Base-by-base conservation (phyloP, 78 protist species). In the Diacronema lutheri region DNA sequence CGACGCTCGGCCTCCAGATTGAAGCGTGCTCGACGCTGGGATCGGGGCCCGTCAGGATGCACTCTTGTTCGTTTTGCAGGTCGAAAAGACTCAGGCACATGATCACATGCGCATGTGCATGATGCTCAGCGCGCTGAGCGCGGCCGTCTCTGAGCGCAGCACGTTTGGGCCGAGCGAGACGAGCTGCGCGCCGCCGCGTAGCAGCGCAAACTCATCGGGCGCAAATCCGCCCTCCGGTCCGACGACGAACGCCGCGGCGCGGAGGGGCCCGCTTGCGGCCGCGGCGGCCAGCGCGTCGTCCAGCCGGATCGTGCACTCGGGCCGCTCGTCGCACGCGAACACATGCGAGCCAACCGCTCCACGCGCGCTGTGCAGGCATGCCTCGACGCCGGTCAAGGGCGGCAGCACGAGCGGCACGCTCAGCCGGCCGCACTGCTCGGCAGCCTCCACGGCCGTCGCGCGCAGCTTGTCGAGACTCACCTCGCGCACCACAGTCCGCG, bases 171-270 rank as follows among this genome's bases (percentile, higher is more conserved):
- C 57, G 20, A 71, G 79, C 25, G 37, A 10, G 31, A 71, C 21
- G 41, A 57, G 9, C 12, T 0, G 0, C 13, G 26, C 29, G 16
- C 4, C 25, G 16, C 37, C 20, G 1, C 10, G 19, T 7, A 9
- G 50, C 16, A 68, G n/a, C 12, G 46, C 35, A 21, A 37, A 71
- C 50, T 71, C 79, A 0, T 25, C 79, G 12, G 57, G 5, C 0
- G 57, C 41, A 20, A 71, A 41, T n/a, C 79, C 79, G 7, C 79
- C 79, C 37, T 71, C 79, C 1, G 79, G 79, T 0, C 79, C 79
- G 38, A 71, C 20, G 11, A 71, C 50, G 79, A 23, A 71, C 16
- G 12, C 79, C 58, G 12, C 35, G 33, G 66, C 20, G 33, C 12
- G 29, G 35, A 35, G 29, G 33, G 33, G 10, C 21, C 13, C 35